phyloP scores from a whole-genome alignment of 1,284 basidiomycete genomes.

The Fomes fomentarius region DNA sequence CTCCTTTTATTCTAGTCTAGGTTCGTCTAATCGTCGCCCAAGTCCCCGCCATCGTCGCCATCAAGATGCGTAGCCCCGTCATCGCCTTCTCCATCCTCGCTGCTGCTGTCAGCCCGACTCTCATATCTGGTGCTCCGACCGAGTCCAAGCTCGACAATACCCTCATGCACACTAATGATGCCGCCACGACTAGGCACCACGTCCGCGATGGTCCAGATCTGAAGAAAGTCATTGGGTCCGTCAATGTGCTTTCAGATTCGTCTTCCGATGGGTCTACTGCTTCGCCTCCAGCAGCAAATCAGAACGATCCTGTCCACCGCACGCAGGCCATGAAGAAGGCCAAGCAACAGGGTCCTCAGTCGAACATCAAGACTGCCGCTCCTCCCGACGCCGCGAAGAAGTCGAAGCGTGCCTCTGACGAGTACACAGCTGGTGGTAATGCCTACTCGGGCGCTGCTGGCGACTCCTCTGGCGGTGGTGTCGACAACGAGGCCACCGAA shows the following conservation, averaged over 20 bases:
- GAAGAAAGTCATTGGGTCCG: neutral
- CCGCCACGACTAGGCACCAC: constrained; percentile 1
- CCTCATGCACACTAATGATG: constrained; percentile 8
- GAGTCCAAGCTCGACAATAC: constrained; percentile 25
- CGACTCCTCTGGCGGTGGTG: constrained; percentile 26
- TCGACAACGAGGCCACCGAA: constrained; percentile 20
- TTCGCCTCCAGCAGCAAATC: neutral
- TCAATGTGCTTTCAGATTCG: no score
- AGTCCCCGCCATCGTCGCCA: constrained; percentile 22
- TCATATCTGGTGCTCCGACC: constrained; percentile 33
- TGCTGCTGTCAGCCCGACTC: constrained; percentile 35
- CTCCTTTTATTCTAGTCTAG: constrained; percentile 26
- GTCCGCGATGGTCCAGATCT: constrained; percentile 4
- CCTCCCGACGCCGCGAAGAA: constrained; percentile 3
- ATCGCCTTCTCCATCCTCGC: constrained; percentile 36
- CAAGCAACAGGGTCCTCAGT: neutral
- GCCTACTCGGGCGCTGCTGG: constrained; percentile 31
- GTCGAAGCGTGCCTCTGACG: constrained; percentile 20
- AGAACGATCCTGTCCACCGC: constrained; percentile 13
- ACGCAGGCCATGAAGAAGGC: constrained; percentile 18
- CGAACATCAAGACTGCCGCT: constrained; percentile 6
- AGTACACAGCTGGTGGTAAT: constrained; percentile 30
- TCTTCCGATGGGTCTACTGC: neutral
- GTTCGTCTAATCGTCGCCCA: constrained; percentile 28
- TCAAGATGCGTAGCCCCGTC: constrained; percentile 37